Percentiles rank a stretch among this genome's conserved stretches.
phyloP scores from a whole-genome alignment of 306 rosid genomes.

The Sphenostylis stenocarpa region DNA sequence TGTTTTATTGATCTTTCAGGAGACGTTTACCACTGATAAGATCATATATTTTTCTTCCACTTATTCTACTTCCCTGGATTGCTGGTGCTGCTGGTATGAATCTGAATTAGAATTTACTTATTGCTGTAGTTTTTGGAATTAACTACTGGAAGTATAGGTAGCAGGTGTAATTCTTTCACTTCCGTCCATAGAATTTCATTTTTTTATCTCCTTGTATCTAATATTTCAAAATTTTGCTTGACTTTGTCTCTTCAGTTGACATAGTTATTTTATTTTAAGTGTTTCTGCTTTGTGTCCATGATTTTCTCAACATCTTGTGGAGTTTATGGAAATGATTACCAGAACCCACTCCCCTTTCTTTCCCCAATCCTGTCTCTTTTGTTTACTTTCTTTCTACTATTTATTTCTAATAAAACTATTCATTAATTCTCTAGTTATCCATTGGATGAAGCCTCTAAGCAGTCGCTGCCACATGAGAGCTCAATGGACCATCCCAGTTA shows the following conservation, averaged over 20 bases:
- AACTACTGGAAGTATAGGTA: slow-evolving; percentile 16
- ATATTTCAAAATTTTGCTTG: slow-evolving; percentile 1
- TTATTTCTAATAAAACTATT: slow-evolving; percentile 33
- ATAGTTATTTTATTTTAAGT: slow-evolving; percentile 19
- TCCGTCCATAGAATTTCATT: neutral
- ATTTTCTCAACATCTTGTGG: neutral
- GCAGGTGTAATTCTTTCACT: neutral
- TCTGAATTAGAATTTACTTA: slow-evolving; percentile 20
- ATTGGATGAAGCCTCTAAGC: slow-evolving; percentile 65
- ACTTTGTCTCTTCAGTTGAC: neutral
- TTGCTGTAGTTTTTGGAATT: slow-evolving; percentile 1
- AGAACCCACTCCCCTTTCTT: neutral
- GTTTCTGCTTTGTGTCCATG: slow-evolving; percentile 3
- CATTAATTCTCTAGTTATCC: slow-evolving; percentile 59
- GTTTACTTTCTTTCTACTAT: slow-evolving; percentile 5
- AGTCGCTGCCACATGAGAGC: slow-evolving; percentile 73
- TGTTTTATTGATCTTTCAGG: slow-evolving; percentile 57
- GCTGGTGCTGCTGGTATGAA: slow-evolving; percentile 75
- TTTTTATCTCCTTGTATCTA: slow-evolving; percentile 9
- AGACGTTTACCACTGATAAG: slow-evolving; percentile 85
- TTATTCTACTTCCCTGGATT: slow-evolving; percentile 83
- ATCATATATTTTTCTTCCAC: slow-evolving; percentile 77
- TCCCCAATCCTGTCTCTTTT: neutral
- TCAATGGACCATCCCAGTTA: slow-evolving; percentile 69
- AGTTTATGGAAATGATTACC: slow-evolving; percentile 10